Conservation (phyloP, 352 stramenopile species). For the Globisporangium canariense region DNA sequence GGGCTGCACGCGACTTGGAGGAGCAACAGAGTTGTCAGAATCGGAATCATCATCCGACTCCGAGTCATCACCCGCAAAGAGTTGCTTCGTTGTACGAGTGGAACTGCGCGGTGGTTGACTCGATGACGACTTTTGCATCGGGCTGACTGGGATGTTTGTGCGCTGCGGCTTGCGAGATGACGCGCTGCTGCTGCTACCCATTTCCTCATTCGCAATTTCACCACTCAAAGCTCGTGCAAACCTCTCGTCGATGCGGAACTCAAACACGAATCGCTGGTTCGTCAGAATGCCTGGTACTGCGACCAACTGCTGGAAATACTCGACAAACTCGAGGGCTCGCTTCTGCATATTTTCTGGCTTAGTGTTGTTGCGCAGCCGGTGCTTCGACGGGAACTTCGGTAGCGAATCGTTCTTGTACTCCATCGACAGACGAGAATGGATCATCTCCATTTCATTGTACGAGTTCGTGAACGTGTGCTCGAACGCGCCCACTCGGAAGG, state of each 20-base stretch:
- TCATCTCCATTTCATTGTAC: constrained; percentile 72
- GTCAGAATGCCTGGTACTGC: constrained; percentile 39
- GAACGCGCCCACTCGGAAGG: constrained; percentile 30
- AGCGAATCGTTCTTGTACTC: constrained; percentile 30
- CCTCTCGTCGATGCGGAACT: constrained; percentile 51
- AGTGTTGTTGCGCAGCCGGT: constrained; percentile 68
- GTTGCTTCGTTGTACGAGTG: constrained; percentile 27
- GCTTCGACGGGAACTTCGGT: constrained; percentile 80
- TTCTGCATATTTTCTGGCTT: constrained; percentile 87
- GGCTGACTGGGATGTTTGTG: constrained; percentile 12
- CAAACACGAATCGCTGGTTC: constrained; percentile 62
- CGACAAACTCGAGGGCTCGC: constrained; percentile 70
- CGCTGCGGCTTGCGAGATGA: constrained; percentile 11
- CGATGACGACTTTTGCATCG: constrained; percentile 12
- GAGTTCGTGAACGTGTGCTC: constrained; percentile 59
- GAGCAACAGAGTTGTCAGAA: constrained; percentile 32
- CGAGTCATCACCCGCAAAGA: constrained; percentile 58
- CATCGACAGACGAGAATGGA: constrained; percentile 44
- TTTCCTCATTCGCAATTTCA: constrained; percentile 4
- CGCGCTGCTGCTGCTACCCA: constrained; percentile 8
- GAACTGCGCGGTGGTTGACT: constrained; percentile 13
- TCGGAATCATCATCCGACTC: constrained; percentile 33
- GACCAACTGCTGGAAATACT: constrained; percentile 73
- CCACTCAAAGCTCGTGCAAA: constrained; percentile 32
- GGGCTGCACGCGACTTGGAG: constrained; percentile 11